Base-by-base conservation (phyloP, 2,329 filamentous ascomycete species). In the Didymellaceae sp. region DNA sequence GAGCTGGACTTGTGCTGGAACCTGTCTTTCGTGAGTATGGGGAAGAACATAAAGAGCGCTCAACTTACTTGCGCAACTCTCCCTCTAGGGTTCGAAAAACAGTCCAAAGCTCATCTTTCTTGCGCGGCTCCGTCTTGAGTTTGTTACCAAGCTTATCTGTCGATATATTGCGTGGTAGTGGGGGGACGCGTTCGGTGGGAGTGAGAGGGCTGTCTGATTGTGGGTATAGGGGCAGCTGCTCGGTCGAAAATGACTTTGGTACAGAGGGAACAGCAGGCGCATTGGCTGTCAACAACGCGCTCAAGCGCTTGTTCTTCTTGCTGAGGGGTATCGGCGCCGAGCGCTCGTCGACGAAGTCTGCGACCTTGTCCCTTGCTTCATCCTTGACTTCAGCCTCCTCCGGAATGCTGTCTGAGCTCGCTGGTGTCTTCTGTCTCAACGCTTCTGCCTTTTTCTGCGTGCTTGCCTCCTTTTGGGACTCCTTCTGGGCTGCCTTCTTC, bases 1-100 rank as follows among this genome's bases (percentile, higher is more conserved):
- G 86, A 78, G 61, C 81, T 88, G 25, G 86, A 85, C 72, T 91
- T 95, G 50, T 84, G 79, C 55, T 86, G 82, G 62, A 96, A 95
- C 56, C 80, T 83, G 56, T 33, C 16, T 26, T 13, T 20, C 28
- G 48, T 52, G 33, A 52, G 42, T 26, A 22, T 67, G 25, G 16
- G 26, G 13, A 13, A 22, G 10, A 20, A 5, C 16, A 1, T 18
- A 10, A 26, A 22, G 11, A 42, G 48, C 17, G 18, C n/a, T 30
- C 13, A 9, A 52, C 77, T 54, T 74, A 85, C 80, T 88, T 89
- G 62, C 86, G 80, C 62, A 81, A 86, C 66, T 89, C 87, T 28
- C 79, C 83, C 58, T 90, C 87, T 20, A 90, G 75, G n/a, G 78
- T 78, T 45, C 86, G 81, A 66, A 89, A 90, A 13, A 82, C 78